Base-by-base conservation (phyloP, 805 yeast species). In the Nakazawaea ernobii region DNA sequence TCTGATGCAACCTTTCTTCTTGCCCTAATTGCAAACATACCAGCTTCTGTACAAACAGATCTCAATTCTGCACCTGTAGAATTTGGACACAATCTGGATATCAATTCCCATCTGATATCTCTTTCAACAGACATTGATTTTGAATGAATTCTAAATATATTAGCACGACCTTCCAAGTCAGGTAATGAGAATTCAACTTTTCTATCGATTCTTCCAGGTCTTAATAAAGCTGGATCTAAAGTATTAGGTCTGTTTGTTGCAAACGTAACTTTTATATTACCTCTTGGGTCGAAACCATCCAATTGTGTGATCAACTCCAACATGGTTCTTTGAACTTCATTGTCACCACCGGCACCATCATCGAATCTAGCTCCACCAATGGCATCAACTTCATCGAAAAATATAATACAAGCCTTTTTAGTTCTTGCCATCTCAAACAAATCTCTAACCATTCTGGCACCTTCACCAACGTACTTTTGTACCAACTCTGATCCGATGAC, bases 281-380 rank as follows among this genome's bases (percentile, higher is more conserved):
- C 99, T 69, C 98, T 84, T 52, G 99, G 96, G 60, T 94, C 99
- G 66, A 94, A 94, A 46, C 99, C 99, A 67, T 94, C 99, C 62
- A 94, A 75, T 67, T 94, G 99, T 38, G 98, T 90, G 62, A 94
- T 94, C 59, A 94, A 80, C 68, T 94, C 99, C 79, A 94, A 77
- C 99, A 94, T 94, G 39, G 99, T 94, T 74, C 99, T 81, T 71
- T 94, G 99, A 46, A 94, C 99, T 71, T 94, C 99, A 64, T 92
- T 94, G 68, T 94, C 99, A 62, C 98, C 98, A 58, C 97, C 98
- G 9, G 98, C 98, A 60, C 98, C 98, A 65, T 94, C 99, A 67
- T 94, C 99, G 64, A 94, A 94, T 67, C 99, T 84, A n/a, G 98
- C 98, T 37, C 99, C 99, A 56, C 99, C 99, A 66, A 94, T 89